These are phyloP conservation scores for Penicillium dipodomyicola DNA, from an alignment of 495 filamentous ascomycete genomes.

Conservation along the genomic window DNA sequence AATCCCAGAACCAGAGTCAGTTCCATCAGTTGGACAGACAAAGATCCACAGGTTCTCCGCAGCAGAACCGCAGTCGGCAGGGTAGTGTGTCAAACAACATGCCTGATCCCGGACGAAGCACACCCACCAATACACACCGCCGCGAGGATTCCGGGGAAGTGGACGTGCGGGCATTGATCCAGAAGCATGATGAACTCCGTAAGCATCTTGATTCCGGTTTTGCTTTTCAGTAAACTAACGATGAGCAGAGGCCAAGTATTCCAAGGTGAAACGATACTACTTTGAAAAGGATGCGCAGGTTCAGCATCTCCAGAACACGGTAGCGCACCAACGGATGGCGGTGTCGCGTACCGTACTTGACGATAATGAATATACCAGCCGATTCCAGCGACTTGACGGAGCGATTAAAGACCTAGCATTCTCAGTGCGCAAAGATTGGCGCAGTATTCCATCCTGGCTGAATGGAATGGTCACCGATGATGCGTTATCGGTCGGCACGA, in stretches of 20 bases:
- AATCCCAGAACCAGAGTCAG: constrained; percentile 16
- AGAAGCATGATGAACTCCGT: constrained; percentile 65
- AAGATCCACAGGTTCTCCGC: constrained; percentile 6
- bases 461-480: constrained; percentile 75
- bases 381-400: constrained; percentile 90
- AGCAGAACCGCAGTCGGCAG: constrained; percentile 20
- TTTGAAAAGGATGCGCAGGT: constrained; percentile 95
- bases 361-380: constrained; percentile 87
- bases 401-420: constrained; percentile 94
- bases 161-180: constrained; percentile 42
- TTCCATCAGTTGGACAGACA: neutral
- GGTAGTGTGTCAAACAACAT: constrained; percentile 32
- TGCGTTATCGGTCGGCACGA: constrained; percentile 74
- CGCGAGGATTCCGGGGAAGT: constrained; percentile 55
- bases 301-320: constrained; percentile 90
- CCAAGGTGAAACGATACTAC: constrained; percentile 95
- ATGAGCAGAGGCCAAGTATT: constrained; percentile 81
- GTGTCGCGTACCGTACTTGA: constrained; percentile 93
- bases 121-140: constrained; percentile 53
- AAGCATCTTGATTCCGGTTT: constrained; percentile 29
- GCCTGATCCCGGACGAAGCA: constrained; percentile 55
- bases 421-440: constrained; percentile 92
- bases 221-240: constrained; percentile 8
- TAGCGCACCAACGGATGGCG: constrained; percentile 92
- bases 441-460: constrained; percentile 74